Evolutionary conservation across 306 rosid genomes (phyloP), one percentile per base, ranked within the genome.

Genomic region (Arachis stenosperma): DNA sequence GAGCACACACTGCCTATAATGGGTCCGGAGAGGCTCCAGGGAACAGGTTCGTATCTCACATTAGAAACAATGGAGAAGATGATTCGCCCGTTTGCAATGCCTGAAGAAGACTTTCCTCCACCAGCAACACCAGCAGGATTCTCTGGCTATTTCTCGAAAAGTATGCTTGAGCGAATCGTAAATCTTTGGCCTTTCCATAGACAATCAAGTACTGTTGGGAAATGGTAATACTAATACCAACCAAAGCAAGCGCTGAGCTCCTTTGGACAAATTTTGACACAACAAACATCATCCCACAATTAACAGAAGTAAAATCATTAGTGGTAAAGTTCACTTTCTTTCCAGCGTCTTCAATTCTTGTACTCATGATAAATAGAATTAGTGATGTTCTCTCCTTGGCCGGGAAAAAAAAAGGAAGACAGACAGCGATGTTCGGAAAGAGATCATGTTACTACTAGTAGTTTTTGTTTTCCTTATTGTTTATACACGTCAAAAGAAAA

Each of bases 1-100:
- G 99, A 94, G 88, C 99, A 94, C 78, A 91, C 96, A 8, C 75
- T 94, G 15, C 96, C 97, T 4, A 88, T 94, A 37, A 89, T 81
- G 92, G 97, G 99, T 81, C 96, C 99, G 27, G 99, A 94, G 82
- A 88, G 99, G 90, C 85, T 94, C 69, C 97, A 94, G 81, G 96
- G 87, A 77, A 67, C 83, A 50, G 96, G 90, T 53, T 94, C 96
- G 2, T 94, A 81, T 86, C 90, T 90, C 41, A 89, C 97, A 27
- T 80, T 94, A 39, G 99, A 91, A 64, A 89, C 86, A 71, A 85
- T 91, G 96, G 99, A 94, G 80, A 84, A 48, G 76, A 89, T 94
- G 99, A 58, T 91, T 78, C 99, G 84, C 29, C 90, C 97, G n/a
- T 94, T 94, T 69, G 99, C 99, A 9, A 94, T 94, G 99, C 99